Base-by-base conservation (phyloP, 192 early-diverging fungal species). In the Linnemannia hyalina region DNA sequence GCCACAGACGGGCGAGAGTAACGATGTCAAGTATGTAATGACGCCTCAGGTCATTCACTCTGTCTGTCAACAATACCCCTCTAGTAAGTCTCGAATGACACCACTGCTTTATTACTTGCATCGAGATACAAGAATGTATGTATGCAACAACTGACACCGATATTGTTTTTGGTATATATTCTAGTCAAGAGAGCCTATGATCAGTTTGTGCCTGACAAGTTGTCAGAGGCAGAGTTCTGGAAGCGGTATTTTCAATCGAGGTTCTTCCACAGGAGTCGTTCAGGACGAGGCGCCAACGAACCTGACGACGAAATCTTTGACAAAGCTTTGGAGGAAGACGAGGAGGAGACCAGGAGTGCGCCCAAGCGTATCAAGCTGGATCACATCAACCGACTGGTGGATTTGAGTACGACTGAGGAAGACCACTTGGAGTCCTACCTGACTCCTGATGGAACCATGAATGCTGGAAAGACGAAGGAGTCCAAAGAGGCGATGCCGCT, bases 31-130 rank as follows among this genome's bases (percentile, higher is more conserved):
- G 74, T 96, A 95, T 81, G 96, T 92, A 4, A 92, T 99, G 69
- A 97, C 95, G n/a, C 93, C 94, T n/a, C 96, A 97, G 63, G 93
- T 96, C 22, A 96, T 97, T 36, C 92, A 96, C 65, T 94, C 94
- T 46, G 97, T 99, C 22, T 97, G 97, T 78, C 93, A 93, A 35
- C 95, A 98, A 80, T 98, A 93, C 78, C 98, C 98, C 20, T 91
- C 94, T 32, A 92, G 94, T 91, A 89, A 82, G 80, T 60, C 35
- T 49, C 8, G 36, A 15, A n/a, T 22, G 6, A 22, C 26, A 29
- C 44, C 1, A 3, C 63, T 23, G 26, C 1, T 35, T 47, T 29
- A 40, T 46, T n/a, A 26, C 42, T 8, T 75, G 15, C 3, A 55
- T 32, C 7, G 23, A 6, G 29, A 2, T 6, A 23, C 10, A 38